Percentiles rank a stretch among this genome's conserved stretches.
phyloP scores from a whole-genome alignment of 192 early-diverging fungal species.

The Backusella macrospora region DNA sequence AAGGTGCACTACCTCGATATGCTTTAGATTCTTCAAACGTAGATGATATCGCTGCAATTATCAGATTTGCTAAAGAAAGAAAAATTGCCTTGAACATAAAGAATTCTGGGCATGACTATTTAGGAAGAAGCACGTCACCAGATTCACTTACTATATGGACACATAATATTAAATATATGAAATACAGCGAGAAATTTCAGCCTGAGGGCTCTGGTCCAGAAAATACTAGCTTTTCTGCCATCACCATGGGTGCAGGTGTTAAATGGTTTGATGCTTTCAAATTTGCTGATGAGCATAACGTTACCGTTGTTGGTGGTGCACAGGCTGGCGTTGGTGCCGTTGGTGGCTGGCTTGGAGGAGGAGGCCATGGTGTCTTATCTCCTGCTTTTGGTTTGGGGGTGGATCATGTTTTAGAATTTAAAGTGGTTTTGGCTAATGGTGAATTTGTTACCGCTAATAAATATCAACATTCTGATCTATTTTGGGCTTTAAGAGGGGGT shows the following conservation, averaged over 20 bases:
- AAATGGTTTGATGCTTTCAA: constrained; percentile 35
- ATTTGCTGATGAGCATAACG: not conserved
- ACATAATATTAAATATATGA: constrained; percentile 43
- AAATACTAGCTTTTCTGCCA: not conserved
- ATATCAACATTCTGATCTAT: constrained; percentile 55
- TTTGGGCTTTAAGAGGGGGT: constrained; percentile 65
- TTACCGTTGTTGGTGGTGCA: constrained; percentile 18
- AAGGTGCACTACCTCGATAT: constrained; percentile 38
- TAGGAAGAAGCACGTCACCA: constrained; percentile 49
- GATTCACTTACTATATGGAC: constrained; percentile 52
- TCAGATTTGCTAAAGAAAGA: constrained; percentile 43
- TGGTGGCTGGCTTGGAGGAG: constrained; percentile 10
- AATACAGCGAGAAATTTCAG: constrained; percentile 34
- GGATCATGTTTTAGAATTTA: constrained; percentile 55
- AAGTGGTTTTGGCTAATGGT: constrained; percentile 50
- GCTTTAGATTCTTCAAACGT: constrained; percentile 37
- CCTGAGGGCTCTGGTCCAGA: constrained; percentile 20
- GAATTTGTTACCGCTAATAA: constrained; percentile 40
- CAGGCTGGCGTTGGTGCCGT: constrained; percentile 11
- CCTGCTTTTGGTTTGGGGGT: constrained; percentile 47
- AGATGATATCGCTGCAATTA: constrained; percentile 34
- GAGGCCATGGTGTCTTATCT: constrained; percentile 49
- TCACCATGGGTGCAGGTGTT: constrained; percentile 41
- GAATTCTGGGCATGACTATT: constrained; percentile 57
- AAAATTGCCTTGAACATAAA: constrained; percentile 56